Base-by-base conservation (phyloP, 2,329 filamentous ascomycete genomes). In the Teratosphaeria nubilosa region DNA sequence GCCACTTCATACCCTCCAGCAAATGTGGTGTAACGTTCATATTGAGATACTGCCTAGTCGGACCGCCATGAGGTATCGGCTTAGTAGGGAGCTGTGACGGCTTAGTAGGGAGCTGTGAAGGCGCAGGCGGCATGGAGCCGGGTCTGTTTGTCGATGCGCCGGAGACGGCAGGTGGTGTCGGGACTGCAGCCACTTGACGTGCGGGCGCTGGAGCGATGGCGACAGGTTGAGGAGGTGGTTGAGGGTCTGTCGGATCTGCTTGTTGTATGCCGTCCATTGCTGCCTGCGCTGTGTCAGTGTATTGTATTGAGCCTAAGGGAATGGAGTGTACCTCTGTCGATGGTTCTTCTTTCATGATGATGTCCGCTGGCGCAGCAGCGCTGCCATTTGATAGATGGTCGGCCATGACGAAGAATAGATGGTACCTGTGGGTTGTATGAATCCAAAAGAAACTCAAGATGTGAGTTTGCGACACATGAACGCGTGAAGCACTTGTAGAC, bases 1-100 rank as follows among this genome's bases (percentile, higher is more conserved):
- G 60, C 66, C 76, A 74, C 69, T 80, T 80, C 77, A 80, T 79
- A 5, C 75, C 78, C 65, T 80, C 78, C 50, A 80, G 67, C 65
- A 80, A 63, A 67, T 79, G 73, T 56, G 77, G 78, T 51, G 77
- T 80, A 34, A 80, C 71, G 63, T 78, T 70, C 64, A 74, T 70
- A 60, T 80, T 80, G 62, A 80, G 64, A 63, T 78, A 80, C 53
- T 78, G 73, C 11, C 78, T 67, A 27, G 77, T 78, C 1, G 77
- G 74, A 25, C 74, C 74, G 6, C 78, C 78, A 61, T 80, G 77
- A 22, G 76, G 71, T 45, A 74, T 74, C 22, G 77, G 69, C 58
- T 71, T 70, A 13, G 70, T 68, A 0, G 72, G 72, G 5, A 66
- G 63, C 1, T 65, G 64, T 20, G 68, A 53, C 3, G 68, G 66